A percentile compares a stretch with the other conserved stretches of the same genome.
Evolutionary conservation across 441 rosid genomes (phyloP).

Genomic region (Flueggea neowawraea): DNA sequence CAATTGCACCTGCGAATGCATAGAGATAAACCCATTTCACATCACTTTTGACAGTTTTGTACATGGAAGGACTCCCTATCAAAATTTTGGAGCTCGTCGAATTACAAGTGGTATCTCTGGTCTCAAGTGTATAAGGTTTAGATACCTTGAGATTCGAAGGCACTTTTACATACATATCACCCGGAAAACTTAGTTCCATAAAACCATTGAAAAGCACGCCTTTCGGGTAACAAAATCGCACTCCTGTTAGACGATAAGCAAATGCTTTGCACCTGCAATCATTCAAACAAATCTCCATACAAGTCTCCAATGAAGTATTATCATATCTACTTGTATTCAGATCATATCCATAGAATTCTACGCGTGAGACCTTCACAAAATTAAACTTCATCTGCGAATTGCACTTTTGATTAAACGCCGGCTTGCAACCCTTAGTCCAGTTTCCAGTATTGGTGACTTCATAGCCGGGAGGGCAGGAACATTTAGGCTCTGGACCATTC

Average conservation of each 20-base stretch:
- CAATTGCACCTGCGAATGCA: slow-evolving; percentile 31
- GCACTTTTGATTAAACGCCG: slow-evolving; percentile 24
- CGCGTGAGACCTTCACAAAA: slow-evolving; percentile 22
- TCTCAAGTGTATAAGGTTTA: neutral
- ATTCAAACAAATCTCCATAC: slow-evolving; percentile 24
- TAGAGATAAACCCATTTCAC: slow-evolving; percentile 38
- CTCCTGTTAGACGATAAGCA: slow-evolving; percentile 25
- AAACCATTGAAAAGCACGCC: slow-evolving; percentile 29
- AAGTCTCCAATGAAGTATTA: slow-evolving; percentile 16
- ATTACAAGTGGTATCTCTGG: slow-evolving; percentile 6
- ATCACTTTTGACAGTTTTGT: slow-evolving; percentile 12
- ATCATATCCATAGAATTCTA: slow-evolving; percentile 39
- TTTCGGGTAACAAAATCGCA: slow-evolving; percentile 21
- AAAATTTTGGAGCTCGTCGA: neutral
- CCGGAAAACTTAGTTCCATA: slow-evolving; percentile 20
- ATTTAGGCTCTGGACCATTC: slow-evolving; percentile 29
- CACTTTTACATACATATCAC: slow-evolving; percentile 26
- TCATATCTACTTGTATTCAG: slow-evolving; percentile 5
- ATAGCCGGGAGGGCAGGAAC: slow-evolving; percentile 47
- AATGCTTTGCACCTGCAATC: slow-evolving; percentile 40
- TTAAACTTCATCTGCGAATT: slow-evolving; percentile 15
- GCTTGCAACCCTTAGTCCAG: slow-evolving; percentile 43
- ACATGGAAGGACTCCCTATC: slow-evolving; percentile 22
- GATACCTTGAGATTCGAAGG: slow-evolving; percentile 15
- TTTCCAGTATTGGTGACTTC: slow-evolving; percentile 15